Evolutionary conservation across 768 basidiomycete genomes (phyloP), one percentile per base, ranked within the genome.

Genomic region (Botryobasidium botryosum): DNA sequence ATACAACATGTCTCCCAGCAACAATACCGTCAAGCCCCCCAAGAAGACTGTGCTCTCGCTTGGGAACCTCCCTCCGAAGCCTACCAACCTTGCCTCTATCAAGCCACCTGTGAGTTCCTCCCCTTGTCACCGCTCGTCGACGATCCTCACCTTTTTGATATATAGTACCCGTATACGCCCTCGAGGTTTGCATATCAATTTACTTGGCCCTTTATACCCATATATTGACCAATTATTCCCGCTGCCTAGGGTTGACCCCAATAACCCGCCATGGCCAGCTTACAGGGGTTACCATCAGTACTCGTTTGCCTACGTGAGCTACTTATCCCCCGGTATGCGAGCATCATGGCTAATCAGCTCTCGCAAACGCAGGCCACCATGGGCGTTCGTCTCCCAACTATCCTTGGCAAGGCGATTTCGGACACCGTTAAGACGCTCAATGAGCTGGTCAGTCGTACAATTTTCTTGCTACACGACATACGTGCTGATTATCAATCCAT

Each of bases 331-430:
- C n/a, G n/a, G n/a, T n/a, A n/a, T n/a, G n/a, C n/a, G n/a, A n/a
- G n/a, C n/a, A n/a, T n/a, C n/a, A n/a, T n/a, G n/a, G 60, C 18
- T 56, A 26, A 8, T 10, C 28, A 43, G 42, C 12, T n/a, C 17
- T 40, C 17, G 32, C 46, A 8, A 12, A 13, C 79, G 31, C 75
- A 91, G 62, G 91, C 87, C 26, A 92, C 90, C 3, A 94, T 94
- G 90, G 84, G 86, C 49, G 77, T 81, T 15, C 79, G 91, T 39
- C 74, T 94, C 21, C 91, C 91, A 2, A 92, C 91, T 32, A 96
- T 96, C 51, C 68, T 94, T 39, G 86, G 87, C 51, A 96, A 94
- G 64, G 91, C 84, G 8, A 90, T 94, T 55, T 88, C 91, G 55
- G 91, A 96, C 57, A 69, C 79, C 6, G 81, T 80, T 44, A 74